Base-by-base conservation (phyloP, 148 eudicot genomes). In the Fagopyrum tataricum region DNA sequence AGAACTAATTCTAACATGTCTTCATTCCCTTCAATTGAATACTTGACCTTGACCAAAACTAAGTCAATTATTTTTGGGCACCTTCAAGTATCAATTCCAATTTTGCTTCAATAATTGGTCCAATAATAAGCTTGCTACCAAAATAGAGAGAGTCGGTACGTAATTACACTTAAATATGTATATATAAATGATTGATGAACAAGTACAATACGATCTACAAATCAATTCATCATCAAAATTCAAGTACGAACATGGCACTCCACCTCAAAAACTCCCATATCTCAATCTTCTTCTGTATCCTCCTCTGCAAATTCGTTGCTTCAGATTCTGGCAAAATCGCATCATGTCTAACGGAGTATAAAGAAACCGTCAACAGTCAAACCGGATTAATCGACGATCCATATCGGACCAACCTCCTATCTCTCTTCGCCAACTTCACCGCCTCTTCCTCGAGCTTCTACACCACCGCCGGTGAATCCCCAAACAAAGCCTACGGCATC, bases 401-500 rank as follows among this genome's bases (percentile, higher is more conserved):
- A 5, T 62, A 26, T 43, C 18, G 18, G 31, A 0, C 43, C 68
- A 62, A 31, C 43, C 37, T 62, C 68, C 44, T 0, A 62, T 0
- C 68, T 18, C 43, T 62, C 43, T 62, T 62, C 43, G 8, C 18
- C 21, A 21, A 62, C 42, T 2, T 62, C 68, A 37, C 43, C 43
- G 0, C 68, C 68, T 62, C 68, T 18, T 14, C 43, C 4, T 21
- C 26, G 4, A 1, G 3, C 68, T 62, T 31, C 43, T 62, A 31
- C 68, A 31, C 68, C 68, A 62, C 43, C 20, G 20, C 43, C 9
- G 44, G 43, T 9, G 9, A 62, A 15, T 31, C 68, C 68, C 68
- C 68, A 1, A 14, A 31, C 68, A 37, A 37, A 62, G 68, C 68
- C 43, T 62, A 62, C 43, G 68, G 68, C 42, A 20, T 62, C 44